phyloP scores from a whole-genome alignment of 768 basidiomycete species.

The Pisolithus marmoratus region DNA sequence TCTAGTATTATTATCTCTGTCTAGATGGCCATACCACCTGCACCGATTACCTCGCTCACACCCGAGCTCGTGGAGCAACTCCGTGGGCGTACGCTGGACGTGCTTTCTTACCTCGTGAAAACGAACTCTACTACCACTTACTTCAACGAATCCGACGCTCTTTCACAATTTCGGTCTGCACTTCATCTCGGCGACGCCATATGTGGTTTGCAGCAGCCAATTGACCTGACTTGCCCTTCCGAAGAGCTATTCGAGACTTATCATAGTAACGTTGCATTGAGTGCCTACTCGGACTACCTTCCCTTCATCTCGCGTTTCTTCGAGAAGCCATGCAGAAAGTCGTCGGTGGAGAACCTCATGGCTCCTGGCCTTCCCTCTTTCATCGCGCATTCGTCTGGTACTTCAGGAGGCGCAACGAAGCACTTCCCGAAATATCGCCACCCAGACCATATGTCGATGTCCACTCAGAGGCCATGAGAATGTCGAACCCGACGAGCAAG shows the following conservation, averaged over 20 bases:
- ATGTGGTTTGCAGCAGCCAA: not conserved
- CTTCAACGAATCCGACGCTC: constrained; percentile 11
- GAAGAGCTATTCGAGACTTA: constrained; percentile 5
- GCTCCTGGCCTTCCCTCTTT: constrained; percentile 16
- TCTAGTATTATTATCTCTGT: constrained; percentile 6
- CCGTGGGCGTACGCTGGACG: constrained; percentile 13
- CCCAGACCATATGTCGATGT: constrained; percentile 15
- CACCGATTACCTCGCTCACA: constrained; percentile 10
- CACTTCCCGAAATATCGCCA: constrained; percentile 17
- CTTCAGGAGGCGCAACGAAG: constrained; percentile 11
- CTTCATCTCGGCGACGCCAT: not conserved
- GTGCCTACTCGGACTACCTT: constrained; percentile 11
- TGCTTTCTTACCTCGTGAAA: constrained; percentile 18
- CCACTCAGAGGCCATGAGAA: constrained; percentile 8
- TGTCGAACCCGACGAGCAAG: constrained; percentile 5
- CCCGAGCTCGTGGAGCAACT: constrained; percentile 11
- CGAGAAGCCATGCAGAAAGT: constrained; percentile 15
- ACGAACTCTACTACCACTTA: constrained; percentile 14
- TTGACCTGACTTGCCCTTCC: not conserved
- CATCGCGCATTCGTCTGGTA: constrained; percentile 17
- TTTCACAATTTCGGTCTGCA: constrained; percentile 11
- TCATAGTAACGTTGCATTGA: constrained; percentile 13
- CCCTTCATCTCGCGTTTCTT: constrained; percentile 16
- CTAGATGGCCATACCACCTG: constrained; percentile 8
- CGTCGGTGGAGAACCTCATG: constrained; percentile 17